These are phyloP conservation scores for Saccharomycopsis amapae DNA, from an alignment of 805 yeast genomes.

Conservation along the genomic window DNA sequence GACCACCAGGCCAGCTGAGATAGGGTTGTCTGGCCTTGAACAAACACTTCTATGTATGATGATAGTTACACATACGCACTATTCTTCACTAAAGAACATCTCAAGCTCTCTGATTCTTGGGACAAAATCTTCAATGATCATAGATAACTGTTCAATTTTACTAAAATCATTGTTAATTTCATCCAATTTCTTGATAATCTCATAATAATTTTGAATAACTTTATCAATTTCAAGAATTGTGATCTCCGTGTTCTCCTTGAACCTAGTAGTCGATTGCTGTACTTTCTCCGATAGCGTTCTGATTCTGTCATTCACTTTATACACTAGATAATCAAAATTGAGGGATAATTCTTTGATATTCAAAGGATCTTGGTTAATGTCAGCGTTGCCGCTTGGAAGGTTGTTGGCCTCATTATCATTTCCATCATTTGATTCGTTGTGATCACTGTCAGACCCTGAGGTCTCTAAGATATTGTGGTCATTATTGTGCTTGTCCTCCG, in stretches of 20 bases:
- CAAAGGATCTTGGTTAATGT: conserved; percentile 55
- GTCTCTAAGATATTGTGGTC: too few relatives aligned
- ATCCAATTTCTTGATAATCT: conserved; percentile 38
- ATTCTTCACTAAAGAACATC: conserved; percentile 15
- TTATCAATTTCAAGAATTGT: conserved; percentile 31
- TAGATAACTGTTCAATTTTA: conserved; percentile 44
- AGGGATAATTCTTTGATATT: conserved; percentile 53
- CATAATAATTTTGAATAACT: conserved; percentile 36
- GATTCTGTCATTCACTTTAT: conserved; percentile 52
- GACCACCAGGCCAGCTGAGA: too few relatives aligned
- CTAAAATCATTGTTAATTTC: conserved; percentile 45
- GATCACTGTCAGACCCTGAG: too few relatives aligned
- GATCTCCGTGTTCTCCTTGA: conserved; percentile 23
- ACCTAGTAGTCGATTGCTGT: conserved; percentile 24
- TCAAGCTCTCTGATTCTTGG: conserved; percentile 33
- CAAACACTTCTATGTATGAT: too few relatives aligned
- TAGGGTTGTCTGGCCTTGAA: too few relatives aligned
- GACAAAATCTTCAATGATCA: conserved; percentile 37
- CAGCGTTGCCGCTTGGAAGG: too few relatives aligned
- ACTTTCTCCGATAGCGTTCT: conserved; percentile 41
- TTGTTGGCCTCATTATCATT: too few relatives aligned
- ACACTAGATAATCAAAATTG: conserved; percentile 58
- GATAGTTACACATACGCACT: too few relatives aligned
- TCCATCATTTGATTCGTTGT: too few relatives aligned
- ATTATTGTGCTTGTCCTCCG: too few relatives aligned